Percentiles rank a stretch among this genome's conserved stretches.
Evolutionary conservation across 2,329 filamentous ascomycete genomes (phyloP).

Genomic region (Orbilia quercus): DNA sequence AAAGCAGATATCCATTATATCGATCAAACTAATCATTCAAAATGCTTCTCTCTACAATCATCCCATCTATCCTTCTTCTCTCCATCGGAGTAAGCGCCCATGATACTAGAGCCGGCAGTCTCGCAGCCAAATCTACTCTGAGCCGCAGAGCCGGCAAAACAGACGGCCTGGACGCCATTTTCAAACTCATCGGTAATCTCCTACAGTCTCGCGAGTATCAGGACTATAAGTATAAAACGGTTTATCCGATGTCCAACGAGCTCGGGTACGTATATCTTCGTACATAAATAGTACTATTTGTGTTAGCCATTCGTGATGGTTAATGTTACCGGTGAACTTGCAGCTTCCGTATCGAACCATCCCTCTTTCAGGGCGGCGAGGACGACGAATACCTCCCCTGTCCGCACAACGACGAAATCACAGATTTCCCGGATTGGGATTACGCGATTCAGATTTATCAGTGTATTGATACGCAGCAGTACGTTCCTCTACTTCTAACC

Average conservation of each 20-base stretch:
- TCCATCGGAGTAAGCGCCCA: constrained; percentile 1
- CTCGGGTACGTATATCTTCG: constrained; percentile 3
- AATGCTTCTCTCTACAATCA: constrained; percentile 12
- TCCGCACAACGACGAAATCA: constrained; percentile 20
- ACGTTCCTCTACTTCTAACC: background rate
- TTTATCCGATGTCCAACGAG: constrained; percentile 20
- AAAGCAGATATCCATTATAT: no score
- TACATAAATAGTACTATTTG: no score
- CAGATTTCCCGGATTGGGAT: constrained; percentile 14
- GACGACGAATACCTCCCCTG: constrained; percentile 5
- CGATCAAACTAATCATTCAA: background rate
- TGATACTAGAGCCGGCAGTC: background rate
- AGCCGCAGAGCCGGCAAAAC: background rate
- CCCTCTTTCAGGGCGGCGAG: background rate
- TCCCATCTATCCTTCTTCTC: constrained; percentile 7
- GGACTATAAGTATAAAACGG: constrained; percentile 19
- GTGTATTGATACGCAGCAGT: constrained; percentile 10
- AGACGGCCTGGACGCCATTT: background rate
- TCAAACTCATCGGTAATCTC: constrained; percentile 1
- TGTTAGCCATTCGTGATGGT: no score
- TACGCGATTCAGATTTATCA: constrained; percentile 11
- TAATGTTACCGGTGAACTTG: no score
- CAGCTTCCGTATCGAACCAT: constrained; percentile 16
- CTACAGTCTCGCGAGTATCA: background rate
- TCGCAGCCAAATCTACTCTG: background rate